Conservation (phyloP, 352 stramenopile genomes). For the Phytophthora kernoviae region DNA sequence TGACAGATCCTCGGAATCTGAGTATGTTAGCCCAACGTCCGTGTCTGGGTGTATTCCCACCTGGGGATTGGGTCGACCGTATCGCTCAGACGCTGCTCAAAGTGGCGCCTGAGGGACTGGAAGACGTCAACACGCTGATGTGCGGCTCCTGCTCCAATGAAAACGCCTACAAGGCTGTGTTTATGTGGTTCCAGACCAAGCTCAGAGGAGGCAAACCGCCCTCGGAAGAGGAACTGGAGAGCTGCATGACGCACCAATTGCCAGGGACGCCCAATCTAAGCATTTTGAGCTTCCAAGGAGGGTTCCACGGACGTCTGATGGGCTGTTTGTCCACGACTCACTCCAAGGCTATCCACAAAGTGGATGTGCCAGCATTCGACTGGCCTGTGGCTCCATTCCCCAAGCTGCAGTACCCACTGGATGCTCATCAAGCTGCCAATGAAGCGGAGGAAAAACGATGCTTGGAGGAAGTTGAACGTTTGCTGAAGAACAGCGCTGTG, state of each 20-base stretch:
- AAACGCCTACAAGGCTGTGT: slow-evolving; percentile 88
- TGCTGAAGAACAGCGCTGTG: slow-evolving; percentile 51
- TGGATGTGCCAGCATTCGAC: slow-evolving; percentile 85
- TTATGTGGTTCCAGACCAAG: slow-evolving; percentile 89
- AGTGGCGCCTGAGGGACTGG: slow-evolving; percentile 56
- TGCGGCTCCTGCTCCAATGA: slow-evolving; percentile 89
- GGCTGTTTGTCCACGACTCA: slow-evolving; percentile 85
- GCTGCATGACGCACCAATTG: slow-evolving; percentile 69
- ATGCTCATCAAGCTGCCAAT: slow-evolving; percentile 61
- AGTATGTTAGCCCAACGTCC: slow-evolving; percentile 74
- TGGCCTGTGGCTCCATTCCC: slow-evolving; percentile 85
- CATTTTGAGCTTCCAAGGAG: slow-evolving; percentile 85
- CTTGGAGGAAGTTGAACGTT: slow-evolving; percentile 60
- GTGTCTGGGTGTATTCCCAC: slow-evolving; percentile 78
- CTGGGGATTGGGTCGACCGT: slow-evolving; percentile 74
- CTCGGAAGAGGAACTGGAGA: slow-evolving; percentile 66
- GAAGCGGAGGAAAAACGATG: slow-evolving; percentile 72
- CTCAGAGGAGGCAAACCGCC: slow-evolving; percentile 59
- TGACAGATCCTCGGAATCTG: slow-evolving; percentile 66
- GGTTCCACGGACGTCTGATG: slow-evolving; percentile 80
- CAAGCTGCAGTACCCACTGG: slow-evolving; percentile 68
- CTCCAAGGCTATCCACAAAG: slow-evolving; percentile 88
- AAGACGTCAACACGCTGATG: slow-evolving; percentile 87
- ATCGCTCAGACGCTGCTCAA: slow-evolving; percentile 67
- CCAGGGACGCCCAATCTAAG: slow-evolving; percentile 75